Evolutionary conservation across 23 red algal genomes (phyloP).

Genomic region (Gracilariopsis chorda): DNA sequence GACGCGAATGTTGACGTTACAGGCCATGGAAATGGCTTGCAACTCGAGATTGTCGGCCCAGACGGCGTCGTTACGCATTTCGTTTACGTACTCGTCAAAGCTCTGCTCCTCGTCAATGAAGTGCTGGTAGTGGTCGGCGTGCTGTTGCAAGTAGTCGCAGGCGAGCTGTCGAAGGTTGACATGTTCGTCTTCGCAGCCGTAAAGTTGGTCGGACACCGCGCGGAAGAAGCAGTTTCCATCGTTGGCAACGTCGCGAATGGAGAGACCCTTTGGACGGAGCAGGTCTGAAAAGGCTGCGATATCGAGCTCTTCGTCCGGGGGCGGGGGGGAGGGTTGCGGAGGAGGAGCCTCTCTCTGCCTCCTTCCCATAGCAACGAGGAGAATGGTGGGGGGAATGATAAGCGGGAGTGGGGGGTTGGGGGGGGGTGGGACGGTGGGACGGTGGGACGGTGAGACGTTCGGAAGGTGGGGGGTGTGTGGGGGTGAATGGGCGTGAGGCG

Average conservation of each 20-base stretch:
- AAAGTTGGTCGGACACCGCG: constrained; percentile 82
- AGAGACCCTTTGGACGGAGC: constrained; percentile 18
- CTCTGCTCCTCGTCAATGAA: constrained; percentile 73
- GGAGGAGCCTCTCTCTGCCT: not conserved
- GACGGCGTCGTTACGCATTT: constrained; percentile 65
- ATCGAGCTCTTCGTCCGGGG: constrained; percentile 40
- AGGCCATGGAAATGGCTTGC: constrained; percentile 72
- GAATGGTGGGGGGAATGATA: not conserved
- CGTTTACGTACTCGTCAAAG: constrained; percentile 65
- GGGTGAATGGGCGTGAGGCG: not conserved
- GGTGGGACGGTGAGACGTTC: not conserved
- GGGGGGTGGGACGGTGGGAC: not conserved
- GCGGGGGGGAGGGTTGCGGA: not conserved
- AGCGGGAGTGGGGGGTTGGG: not conserved
- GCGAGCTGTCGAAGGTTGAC: constrained; percentile 38
- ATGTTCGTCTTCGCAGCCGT: constrained; percentile 60
- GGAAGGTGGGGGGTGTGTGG: not conserved
- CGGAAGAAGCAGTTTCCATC: constrained; percentile 90
- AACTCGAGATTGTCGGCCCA: constrained; percentile 87
- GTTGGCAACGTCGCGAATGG: constrained; percentile 64
- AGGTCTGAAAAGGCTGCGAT: constrained; percentile 19
- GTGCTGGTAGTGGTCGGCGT: constrained; percentile 57
- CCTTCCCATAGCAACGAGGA: not conserved
- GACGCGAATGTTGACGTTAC: constrained; percentile 71
- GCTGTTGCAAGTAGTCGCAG: constrained; percentile 35